Conservation (phyloP, 495 filamentous ascomycete genomes). For the Chaetomium fimeti region DNA sequence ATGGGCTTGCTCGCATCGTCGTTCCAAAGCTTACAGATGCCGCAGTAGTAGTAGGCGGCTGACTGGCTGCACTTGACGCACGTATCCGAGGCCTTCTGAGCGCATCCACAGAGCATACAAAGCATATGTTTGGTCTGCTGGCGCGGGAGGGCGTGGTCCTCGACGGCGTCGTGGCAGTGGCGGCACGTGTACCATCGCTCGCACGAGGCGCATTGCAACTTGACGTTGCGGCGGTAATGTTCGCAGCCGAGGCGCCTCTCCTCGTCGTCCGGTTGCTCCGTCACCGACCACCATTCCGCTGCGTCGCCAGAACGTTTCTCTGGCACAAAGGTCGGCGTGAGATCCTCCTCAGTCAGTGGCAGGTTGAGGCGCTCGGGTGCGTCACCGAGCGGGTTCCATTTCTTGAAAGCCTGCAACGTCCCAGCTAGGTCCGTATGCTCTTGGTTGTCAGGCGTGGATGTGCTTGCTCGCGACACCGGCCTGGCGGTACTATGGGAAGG, state of each 20-base stretch:
- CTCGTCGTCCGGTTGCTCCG: slow-evolving; percentile 46
- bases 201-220: slow-evolving; percentile 87
- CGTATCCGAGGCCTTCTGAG: slow-evolving; percentile 76
- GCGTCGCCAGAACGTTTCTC: slow-evolving; percentile 15
- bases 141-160: slow-evolving; percentile 79
- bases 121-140: slow-evolving; percentile 91
- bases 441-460: slow-evolving; percentile 24
- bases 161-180: slow-evolving; percentile 85
- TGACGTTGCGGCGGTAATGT: slow-evolving; percentile 95
- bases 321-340: slow-evolving; percentile 66
- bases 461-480: slow-evolving; percentile 35
- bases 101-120: slow-evolving; percentile 90
- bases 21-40: slow-evolving; percentile 95
- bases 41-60: slow-evolving; percentile 90
- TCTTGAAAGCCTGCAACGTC: slow-evolving; percentile 39
- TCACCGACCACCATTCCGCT: slow-evolving; percentile 22
- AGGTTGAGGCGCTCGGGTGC: slow-evolving; percentile 50
- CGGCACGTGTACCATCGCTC: slow-evolving; percentile 92
- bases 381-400: slow-evolving; percentile 42
- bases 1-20: slow-evolving; percentile 87
- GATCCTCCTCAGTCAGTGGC: slow-evolving; percentile 68
- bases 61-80: slow-evolving; percentile 74
- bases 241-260: slow-evolving; percentile 69
- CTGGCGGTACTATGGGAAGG: slow-evolving; percentile 21
- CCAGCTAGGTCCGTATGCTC: slow-evolving; percentile 29